Evolutionary conservation across 2,329 filamentous ascomycete species (phyloP), one percentile per base, ranked within the genome.

Genomic region (Pseudogymnoascus pannorum): DNA sequence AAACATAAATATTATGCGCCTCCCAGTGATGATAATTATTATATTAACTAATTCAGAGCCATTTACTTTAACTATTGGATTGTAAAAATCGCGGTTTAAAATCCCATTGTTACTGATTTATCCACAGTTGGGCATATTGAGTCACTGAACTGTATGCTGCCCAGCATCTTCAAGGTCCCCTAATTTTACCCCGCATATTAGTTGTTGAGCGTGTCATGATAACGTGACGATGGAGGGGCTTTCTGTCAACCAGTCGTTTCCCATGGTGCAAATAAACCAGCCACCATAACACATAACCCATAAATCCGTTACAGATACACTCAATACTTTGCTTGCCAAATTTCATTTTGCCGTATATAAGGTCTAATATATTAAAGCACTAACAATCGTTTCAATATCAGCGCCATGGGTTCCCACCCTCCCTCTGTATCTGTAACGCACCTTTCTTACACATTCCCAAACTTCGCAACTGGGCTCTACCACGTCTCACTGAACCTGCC

Each of bases 401-500:
- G n/a, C 48, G 26, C 26, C 48, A 54, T 54, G 48, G 48, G 24
- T 31, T 31, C 60, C 42, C 44, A 60, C 26, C 70, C 70, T 26
- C 70, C 71, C 31, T 68, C 66, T 57, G 89, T 99, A 72, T 76
- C 83, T 68, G 88, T 94, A 68, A 85, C 80, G 38, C 78, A 86
- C 74, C 86, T 99, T 60, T 92, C 86, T 65, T 99, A 97, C 81
- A 86, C 83, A 48, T 99, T 97, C 76, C 89, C 88, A 14, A 90
- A 96, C 79, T 87, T 89, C 72, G 87, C 87, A 48, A 84, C 82
- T n/a, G 94, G 93, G 61, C 80, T 99, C 31, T 77, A 81, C 58
- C 76, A 92, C 74, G 83, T 99, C 69, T 80, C 77, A 24, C 82
- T 99, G 60, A 79, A 86, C 64, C 84, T 97, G 22, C 93, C 94